Percentiles rank a stretch among this genome's conserved stretches.
These are phyloP conservation scores for Sarocladium brachiariae DNA, from an alignment of 2,329 filamentous ascomycete genomes.

Conservation along the genomic window DNA sequence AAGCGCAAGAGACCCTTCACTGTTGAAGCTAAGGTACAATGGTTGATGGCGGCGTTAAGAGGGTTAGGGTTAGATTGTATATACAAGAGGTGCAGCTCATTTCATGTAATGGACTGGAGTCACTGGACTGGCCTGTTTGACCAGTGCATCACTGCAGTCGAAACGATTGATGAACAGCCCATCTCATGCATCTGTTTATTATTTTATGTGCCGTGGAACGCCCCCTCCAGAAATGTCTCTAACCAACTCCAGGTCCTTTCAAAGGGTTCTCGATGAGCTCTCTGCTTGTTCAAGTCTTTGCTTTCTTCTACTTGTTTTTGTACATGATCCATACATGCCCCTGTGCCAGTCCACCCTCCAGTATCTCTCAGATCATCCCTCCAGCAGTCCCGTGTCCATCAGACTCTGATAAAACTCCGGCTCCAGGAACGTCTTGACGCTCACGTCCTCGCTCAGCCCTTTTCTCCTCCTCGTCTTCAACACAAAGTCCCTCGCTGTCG, in stretches of 20 bases:
- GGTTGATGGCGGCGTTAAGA: too few relatives aligned
- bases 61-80: slow-evolving; percentile 4
- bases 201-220: neutral
- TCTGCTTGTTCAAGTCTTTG: too few relatives aligned
- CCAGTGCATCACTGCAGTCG: too few relatives aligned
- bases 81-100: neutral
- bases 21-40: neutral
- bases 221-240: neutral
- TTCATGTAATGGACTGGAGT: too few relatives aligned
- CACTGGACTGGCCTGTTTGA: too few relatives aligned
- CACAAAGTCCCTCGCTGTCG: slow-evolving; percentile 90
- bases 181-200: neutral
- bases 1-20: neutral
- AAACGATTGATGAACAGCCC: too few relatives aligned
- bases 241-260: neutral
- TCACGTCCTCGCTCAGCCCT: slow-evolving; percentile 91
- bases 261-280: neutral
- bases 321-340: neutral
- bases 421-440: slow-evolving; percentile 92
- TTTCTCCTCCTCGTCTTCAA: slow-evolving; percentile 92
- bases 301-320: too few relatives aligned
- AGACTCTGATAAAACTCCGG: slow-evolving; percentile 85
- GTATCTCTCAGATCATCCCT: slow-evolving; percentile 30
- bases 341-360: neutral
- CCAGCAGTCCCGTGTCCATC: slow-evolving; percentile 82